phyloP scores from a whole-genome alignment of 2,329 filamentous ascomycete genomes.

The Fusarium illudens region DNA sequence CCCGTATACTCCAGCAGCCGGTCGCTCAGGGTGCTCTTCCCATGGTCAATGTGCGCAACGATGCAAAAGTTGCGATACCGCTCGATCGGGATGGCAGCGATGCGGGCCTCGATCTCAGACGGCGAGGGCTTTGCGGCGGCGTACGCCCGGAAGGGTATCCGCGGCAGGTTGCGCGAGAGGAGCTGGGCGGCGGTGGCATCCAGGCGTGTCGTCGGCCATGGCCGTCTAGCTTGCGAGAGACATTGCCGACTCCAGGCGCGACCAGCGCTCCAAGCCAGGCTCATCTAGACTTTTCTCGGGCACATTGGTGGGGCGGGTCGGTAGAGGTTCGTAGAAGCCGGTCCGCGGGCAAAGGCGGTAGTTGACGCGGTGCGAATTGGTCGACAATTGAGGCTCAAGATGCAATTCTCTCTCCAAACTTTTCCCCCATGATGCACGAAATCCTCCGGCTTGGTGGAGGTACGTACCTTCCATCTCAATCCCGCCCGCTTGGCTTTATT shows the following conservation, averaged over 20 bases:
- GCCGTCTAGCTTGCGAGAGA: slow-evolving; percentile 34
- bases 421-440: slow-evolving; percentile 30
- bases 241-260: slow-evolving; percentile 51
- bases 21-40: slow-evolving; percentile 95
- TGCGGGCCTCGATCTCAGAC: slow-evolving; percentile 57
- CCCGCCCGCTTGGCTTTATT: background rate
- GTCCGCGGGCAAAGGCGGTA: slow-evolving; percentile 9
- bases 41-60: slow-evolving; percentile 98
- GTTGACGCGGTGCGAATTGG: slow-evolving; percentile 3
- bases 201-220: slow-evolving; percentile 24
- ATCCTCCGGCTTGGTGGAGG: slow-evolving; percentile 18
- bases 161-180: background rate
- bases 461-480: slow-evolving; percentile 19
- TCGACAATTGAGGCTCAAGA: slow-evolving; percentile 7
- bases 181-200: slow-evolving; percentile 4
- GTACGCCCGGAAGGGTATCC: slow-evolving; percentile 11
- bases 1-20: slow-evolving; percentile 92
- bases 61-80: slow-evolving; percentile 97
- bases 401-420: slow-evolving; percentile 6
- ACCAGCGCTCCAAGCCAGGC: slow-evolving; percentile 48
- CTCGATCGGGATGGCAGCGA: slow-evolving; percentile 78
- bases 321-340: background rate
- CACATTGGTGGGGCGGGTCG: slow-evolving; percentile 30
- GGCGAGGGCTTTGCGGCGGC: slow-evolving; percentile 43
- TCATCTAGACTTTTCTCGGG: slow-evolving; percentile 45